phyloP scores from a whole-genome alignment of 2,329 filamentous ascomycete species.

The Tricladium varicosporioides region DNA sequence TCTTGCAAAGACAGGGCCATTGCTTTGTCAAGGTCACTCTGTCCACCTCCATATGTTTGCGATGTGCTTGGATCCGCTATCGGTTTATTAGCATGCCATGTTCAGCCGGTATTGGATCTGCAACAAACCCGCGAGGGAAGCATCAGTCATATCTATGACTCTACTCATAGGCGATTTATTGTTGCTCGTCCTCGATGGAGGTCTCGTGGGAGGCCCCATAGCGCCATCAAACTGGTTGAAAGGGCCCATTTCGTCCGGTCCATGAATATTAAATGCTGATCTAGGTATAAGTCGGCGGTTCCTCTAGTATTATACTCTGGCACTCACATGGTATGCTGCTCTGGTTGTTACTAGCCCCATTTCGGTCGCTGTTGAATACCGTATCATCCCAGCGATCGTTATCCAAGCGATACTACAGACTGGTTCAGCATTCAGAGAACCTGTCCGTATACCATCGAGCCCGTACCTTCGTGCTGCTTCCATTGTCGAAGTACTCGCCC shows the following conservation, averaged over 20 bases:
- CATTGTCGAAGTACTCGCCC: constrained; percentile 45
- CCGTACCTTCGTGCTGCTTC: constrained; percentile 37
- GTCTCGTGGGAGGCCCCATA: constrained; percentile 44
- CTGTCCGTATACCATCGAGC: too few species aligned
- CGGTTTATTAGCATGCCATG: neutral
- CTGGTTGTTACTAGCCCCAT: constrained; percentile 45
- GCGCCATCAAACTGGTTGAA: constrained; percentile 40
- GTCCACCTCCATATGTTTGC: constrained; percentile 33
- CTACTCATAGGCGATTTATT: constrained; percentile 56
- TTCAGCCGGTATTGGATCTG: constrained; percentile 2
- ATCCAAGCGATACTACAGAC: constrained; percentile 38
- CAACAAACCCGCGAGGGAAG: constrained; percentile 42
- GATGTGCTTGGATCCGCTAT: constrained; percentile 38
- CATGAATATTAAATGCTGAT: constrained; percentile 56
- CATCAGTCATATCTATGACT: constrained; percentile 47
- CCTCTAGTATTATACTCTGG: neutral
- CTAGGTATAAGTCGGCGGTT: neutral
- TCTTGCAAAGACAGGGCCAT: constrained; percentile 54
- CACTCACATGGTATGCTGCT: constrained; percentile 42
- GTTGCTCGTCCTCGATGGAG: constrained; percentile 56
- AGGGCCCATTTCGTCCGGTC: constrained; percentile 44
- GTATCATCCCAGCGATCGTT: constrained; percentile 49
- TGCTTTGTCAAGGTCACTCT: constrained; percentile 55
- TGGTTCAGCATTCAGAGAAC: neutral
- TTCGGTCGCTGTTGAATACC: constrained; percentile 51